Evolutionary conservation across 768 basidiomycete species (phyloP).

Genomic region (Clavaria fumosa): DNA sequence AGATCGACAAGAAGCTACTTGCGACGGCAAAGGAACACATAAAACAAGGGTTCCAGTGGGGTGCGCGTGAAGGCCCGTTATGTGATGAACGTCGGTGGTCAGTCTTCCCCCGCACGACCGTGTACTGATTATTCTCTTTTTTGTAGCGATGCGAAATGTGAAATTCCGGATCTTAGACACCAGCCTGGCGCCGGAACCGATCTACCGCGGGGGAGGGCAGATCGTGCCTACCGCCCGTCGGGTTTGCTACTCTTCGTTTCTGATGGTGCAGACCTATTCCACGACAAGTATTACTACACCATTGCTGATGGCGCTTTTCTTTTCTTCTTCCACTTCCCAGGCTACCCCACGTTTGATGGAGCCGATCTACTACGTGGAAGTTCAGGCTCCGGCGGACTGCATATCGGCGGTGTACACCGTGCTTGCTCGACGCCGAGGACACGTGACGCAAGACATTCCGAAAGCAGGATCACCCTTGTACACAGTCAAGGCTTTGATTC

Average conservation of each 20-base stretch:
- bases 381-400: conserved; percentile 98
- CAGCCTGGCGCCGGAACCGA: conserved; percentile 84
- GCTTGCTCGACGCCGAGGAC: conserved; percentile 95
- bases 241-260: conserved; percentile 97
- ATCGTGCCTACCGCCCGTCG: conserved; percentile 98
- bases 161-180: conserved; percentile 95
- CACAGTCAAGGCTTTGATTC: conserved; percentile 96
- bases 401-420: conserved; percentile 98
- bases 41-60: conserved; percentile 99
- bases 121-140: conserved; percentile 2
- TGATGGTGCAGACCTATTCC: conserved; percentile 57
- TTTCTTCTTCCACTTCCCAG: conserved; percentile 26
- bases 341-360: conserved; percentile 93
- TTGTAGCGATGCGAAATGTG: conserved; percentile 88
- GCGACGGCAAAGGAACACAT: conserved; percentile 85
- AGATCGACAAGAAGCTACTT: conserved; percentile 90
- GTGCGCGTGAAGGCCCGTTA: conserved; percentile 88
- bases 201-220: conserved; percentile 95
- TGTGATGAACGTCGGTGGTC: conserved; percentile 89
- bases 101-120: background rate
- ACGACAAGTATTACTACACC: too few species aligned
- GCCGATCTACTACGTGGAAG: conserved; percentile 96
- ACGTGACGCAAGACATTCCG: conserved; percentile 95
- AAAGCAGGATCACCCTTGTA: conserved; percentile 97
- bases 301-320: conserved; percentile 1